Evolutionary conservation across 768 basidiomycete genomes (phyloP), one percentile per base, ranked within the genome.

Genomic region (Suillus americanus): DNA sequence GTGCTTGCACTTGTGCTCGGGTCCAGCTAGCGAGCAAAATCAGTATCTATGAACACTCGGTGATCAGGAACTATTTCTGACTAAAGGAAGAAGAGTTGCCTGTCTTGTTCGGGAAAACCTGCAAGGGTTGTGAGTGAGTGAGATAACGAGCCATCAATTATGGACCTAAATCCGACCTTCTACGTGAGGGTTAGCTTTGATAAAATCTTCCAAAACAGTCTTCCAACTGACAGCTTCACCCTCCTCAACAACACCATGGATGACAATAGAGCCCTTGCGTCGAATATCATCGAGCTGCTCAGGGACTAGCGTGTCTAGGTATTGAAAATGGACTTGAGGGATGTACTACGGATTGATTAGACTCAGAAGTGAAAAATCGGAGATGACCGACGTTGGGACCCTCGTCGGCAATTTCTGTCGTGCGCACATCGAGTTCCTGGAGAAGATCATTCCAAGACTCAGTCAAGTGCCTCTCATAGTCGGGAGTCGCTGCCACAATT

Each of bases 51-150:
- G 60, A 46, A 28, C 13, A 2, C 2, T 25, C 4, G 30, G 12
- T 6, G 46, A 30, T 0, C 10, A 13, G 16, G 23, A 41, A 43
- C 48, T 60, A 9, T 2, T 3, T 79, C 85, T 61, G 68, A 89
- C 89, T 90, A 91, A 57, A 91, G 83, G 70, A 86, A 78, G 75
- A 88, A 91, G 75, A 92, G 90, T 68, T 91, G 89, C 60, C 87
- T 89, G 68, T 91, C 76, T n/a, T 81, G 67, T 6, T 65, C 79
- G 0, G 89, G 88, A 38, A 80, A 62, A 20, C 88, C 87, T 89
- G 48, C n/a, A 60, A 57, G 25, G 37, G 14, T 9, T 9, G 18
- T 20, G 12, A 37, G 1, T 63, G 56, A 56, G 54, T 60, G 28
- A 33, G 41, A 66, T n/a, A 20, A 12, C 41, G 18, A 7, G 9